Evolutionary conservation across 805 yeast species (phyloP).

Genomic region (Candida schatavii): DNA sequence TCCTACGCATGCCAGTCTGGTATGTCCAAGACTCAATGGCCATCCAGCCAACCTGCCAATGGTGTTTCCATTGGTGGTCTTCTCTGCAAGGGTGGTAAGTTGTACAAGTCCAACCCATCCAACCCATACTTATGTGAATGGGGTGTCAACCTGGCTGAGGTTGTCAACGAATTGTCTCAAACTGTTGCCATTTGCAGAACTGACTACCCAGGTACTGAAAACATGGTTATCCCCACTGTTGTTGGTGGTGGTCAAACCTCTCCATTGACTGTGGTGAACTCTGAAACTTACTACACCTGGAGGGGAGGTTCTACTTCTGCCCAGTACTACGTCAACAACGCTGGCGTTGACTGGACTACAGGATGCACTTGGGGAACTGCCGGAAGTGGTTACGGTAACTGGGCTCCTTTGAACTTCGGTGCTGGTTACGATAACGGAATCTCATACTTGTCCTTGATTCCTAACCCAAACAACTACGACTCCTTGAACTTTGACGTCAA

Average conservation of each 20-base stretch:
- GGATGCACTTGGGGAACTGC: constrained; percentile 72
- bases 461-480: constrained; percentile 66
- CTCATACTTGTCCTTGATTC: constrained; percentile 69
- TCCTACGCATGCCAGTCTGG: constrained; percentile 79
- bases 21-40: constrained; percentile 83
- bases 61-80: constrained; percentile 77
- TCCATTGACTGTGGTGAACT: constrained; percentile 60
- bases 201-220: constrained; percentile 81
- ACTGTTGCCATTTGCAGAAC: constrained; percentile 71
- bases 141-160: constrained; percentile 56
- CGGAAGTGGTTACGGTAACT: constrained; percentile 65
- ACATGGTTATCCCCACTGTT: constrained; percentile 72
- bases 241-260: constrained; percentile 50
- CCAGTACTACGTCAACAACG: constrained; percentile 74
- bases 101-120: constrained; percentile 57
- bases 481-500: constrained; percentile 42
- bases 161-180: constrained; percentile 47
- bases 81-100: constrained; percentile 56
- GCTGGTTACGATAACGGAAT: constrained; percentile 64
- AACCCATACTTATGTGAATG: constrained; percentile 59
- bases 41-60: constrained; percentile 58
- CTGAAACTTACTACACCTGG: constrained; percentile 60
- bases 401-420: constrained; percentile 79
- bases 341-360: constrained; percentile 59
- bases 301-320: constrained; percentile 62